phyloP scores from a whole-genome alignment of 169 alveolate species.

The Cryptosporidium parvum region DNA sequence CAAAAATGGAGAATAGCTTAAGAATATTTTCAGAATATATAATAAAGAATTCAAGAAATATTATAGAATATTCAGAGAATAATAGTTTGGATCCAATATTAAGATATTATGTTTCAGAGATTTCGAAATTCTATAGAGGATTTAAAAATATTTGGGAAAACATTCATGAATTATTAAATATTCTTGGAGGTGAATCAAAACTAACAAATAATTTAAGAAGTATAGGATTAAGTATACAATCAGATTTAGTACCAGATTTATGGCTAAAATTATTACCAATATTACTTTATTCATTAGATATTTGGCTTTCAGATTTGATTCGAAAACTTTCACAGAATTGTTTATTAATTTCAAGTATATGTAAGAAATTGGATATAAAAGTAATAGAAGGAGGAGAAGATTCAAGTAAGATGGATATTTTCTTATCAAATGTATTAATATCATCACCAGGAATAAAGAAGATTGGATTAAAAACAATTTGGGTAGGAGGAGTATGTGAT shows the following conservation, averaged over 20 bases:
- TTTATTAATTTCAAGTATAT: not conserved
- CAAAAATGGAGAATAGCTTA: not conserved
- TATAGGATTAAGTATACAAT: slow-evolving; percentile 31
- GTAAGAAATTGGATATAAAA: not conserved
- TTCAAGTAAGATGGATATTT: not conserved
- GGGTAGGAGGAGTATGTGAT: slow-evolving; percentile 56
- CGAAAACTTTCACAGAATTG: slow-evolving; percentile 39
- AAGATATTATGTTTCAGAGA: slow-evolving; percentile 33
- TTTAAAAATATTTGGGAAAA: slow-evolving; percentile 49
- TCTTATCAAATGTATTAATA: slow-evolving; percentile 4
- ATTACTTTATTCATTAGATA: slow-evolving; percentile 7
- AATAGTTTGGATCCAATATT: not conserved
- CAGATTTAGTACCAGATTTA: slow-evolving; percentile 44
- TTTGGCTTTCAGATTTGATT: slow-evolving; percentile 24
- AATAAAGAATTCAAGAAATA: not conserved
- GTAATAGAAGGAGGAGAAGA: not conserved
- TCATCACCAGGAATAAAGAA: slow-evolving; percentile 17
- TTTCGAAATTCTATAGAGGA: not conserved
- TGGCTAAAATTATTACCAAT: slow-evolving; percentile 28
- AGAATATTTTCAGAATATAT: slow-evolving; percentile 14
- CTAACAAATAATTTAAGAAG: slow-evolving; percentile 41
- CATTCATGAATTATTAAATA: not conserved
- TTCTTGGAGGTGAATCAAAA: slow-evolving; percentile 11
- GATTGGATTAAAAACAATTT: slow-evolving; percentile 10
- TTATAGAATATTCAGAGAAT: not conserved